Percentiles rank a stretch among this genome's conserved stretches.
Evolutionary conservation across 2,329 filamentous ascomycete species (phyloP).

Genomic region (Ophiostoma pallidulum): DNA sequence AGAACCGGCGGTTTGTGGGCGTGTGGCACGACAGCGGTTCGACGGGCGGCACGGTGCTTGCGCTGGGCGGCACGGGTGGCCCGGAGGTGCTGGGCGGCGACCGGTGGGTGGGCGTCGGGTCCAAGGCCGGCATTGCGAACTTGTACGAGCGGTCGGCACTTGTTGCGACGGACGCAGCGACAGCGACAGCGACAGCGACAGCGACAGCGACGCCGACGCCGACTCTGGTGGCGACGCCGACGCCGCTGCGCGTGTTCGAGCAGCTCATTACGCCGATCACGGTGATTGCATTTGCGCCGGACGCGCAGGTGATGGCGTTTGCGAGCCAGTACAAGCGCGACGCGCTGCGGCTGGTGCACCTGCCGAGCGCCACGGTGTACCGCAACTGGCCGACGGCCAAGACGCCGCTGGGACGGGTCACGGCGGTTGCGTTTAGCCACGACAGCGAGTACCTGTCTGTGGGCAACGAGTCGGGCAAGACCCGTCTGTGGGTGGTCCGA

Average conservation of each 20-base stretch:
- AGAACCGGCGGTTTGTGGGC: constrained; percentile 58
- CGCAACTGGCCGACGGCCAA: constrained; percentile 91
- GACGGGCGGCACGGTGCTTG: constrained; percentile 72
- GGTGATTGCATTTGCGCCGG: constrained; percentile 69
- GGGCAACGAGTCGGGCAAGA: constrained; percentile 80
- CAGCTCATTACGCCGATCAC: constrained; percentile 83
- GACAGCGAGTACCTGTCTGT: constrained; percentile 67
- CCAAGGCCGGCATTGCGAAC: constrained; percentile 80
- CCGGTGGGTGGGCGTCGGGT: constrained; percentile 82
- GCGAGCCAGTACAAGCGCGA: constrained; percentile 82
- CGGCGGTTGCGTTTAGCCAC: constrained; percentile 58
- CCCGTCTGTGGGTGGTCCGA: constrained; percentile 85
- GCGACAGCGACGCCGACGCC: constrained; percentile 17
- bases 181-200: constrained; percentile 19
- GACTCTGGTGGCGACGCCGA: constrained; percentile 55
- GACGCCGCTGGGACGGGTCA: constrained; percentile 79
- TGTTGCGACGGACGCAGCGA: constrained; percentile 35
- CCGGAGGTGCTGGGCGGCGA: constrained; percentile 60
- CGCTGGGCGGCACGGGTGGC: constrained; percentile 62
- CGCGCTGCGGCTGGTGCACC: constrained; percentile 75
- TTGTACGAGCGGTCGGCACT: constrained; percentile 76
- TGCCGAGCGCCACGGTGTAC: constrained; percentile 89
- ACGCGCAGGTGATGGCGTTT: constrained; percentile 84
- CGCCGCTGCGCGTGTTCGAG: constrained; percentile 65
- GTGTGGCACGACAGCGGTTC: constrained; percentile 88